phyloP scores from a whole-genome alignment of 1,284 basidiomycete genomes.

The Cutaneotrichosporon mucoides region DNA sequence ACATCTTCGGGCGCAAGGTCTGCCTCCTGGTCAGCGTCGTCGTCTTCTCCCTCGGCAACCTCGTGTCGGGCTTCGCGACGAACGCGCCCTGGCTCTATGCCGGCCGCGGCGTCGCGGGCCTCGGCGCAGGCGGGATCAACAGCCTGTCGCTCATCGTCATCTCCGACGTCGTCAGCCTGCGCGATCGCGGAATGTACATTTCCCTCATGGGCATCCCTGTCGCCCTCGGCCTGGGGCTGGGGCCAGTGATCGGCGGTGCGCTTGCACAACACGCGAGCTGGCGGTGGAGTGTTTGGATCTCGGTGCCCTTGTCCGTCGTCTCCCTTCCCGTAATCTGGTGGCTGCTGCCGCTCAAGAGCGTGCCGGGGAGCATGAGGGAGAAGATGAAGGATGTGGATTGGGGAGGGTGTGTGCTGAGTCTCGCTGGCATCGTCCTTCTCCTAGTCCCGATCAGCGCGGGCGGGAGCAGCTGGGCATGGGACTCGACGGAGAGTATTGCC shows the following conservation, averaged over 20 bases:
- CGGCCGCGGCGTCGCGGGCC: conserved; percentile 48
- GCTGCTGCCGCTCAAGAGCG: conserved; percentile 26
- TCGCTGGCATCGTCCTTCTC: conserved; percentile 30
- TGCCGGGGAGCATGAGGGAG: conserved; percentile 22
- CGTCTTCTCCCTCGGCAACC: conserved; percentile 31
- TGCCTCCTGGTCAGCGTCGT: conserved; percentile 22
- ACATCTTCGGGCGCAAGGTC: conserved; percentile 32
- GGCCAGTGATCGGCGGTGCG: conserved; percentile 30
- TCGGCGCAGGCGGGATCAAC: conserved; percentile 49
- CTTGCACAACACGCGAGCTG: conserved; percentile 27
- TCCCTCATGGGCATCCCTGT: conserved; percentile 32
- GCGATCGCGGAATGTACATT: conserved; percentile 48
- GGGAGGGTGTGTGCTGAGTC: conserved; percentile 24
- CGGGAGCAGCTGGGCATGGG: conserved; percentile 26
- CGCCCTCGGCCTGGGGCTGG: conserved; percentile 25
- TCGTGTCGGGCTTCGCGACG: conserved; percentile 33
- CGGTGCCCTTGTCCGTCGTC: conserved; percentile 18
- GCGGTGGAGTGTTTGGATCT: conserved; percentile 37
- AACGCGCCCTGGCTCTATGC: conserved; percentile 31
- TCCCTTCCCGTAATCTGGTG: conserved; percentile 30
- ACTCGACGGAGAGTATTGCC: conserved; percentile 18
- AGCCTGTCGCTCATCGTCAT: conserved; percentile 47
- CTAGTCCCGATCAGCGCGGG: conserved; percentile 29
- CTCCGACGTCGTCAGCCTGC: conserved; percentile 47
- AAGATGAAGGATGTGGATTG: conserved; percentile 34